These are phyloP conservation scores for Baorangia bicolor DNA, from an alignment of 768 basidiomycete species.

Conservation along the genomic window DNA sequence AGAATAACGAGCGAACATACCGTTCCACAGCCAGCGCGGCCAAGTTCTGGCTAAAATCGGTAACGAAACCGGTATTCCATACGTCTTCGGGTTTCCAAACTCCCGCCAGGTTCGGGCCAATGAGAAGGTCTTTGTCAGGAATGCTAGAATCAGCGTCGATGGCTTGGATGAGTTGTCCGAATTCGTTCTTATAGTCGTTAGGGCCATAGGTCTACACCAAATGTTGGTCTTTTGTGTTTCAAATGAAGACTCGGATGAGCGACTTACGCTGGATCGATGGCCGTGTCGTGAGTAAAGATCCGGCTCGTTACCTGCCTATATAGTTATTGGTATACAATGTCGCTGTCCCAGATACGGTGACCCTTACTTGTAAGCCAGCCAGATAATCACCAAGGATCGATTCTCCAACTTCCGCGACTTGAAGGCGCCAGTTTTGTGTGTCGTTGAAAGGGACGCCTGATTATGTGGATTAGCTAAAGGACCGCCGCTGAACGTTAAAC, in stretches of 20 bases:
- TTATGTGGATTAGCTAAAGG: slow-evolving; percentile 7
- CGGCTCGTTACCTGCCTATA: slow-evolving; percentile 74
- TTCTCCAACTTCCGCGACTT: slow-evolving; percentile 58
- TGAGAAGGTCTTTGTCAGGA: slow-evolving; percentile 45
- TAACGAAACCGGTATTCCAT: slow-evolving; percentile 52
- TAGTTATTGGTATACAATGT: not conserved
- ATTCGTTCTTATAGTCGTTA: slow-evolving; percentile 50
- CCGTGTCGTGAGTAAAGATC: slow-evolving; percentile 61
- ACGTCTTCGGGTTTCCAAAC: slow-evolving; percentile 52
- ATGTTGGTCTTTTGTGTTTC: not conserved
- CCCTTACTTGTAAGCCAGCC: slow-evolving; percentile 47
- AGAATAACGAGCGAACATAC: slow-evolving; percentile 27
- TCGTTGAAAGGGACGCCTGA: slow-evolving; percentile 66
- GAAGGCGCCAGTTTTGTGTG: slow-evolving; percentile 47
- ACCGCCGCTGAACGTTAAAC: not conserved
- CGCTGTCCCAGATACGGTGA: too few relatives aligned
- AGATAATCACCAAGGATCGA: slow-evolving; percentile 62
- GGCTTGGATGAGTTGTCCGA: slow-evolving; percentile 46
- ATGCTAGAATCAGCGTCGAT: slow-evolving; percentile 41
- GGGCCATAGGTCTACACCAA: slow-evolving; percentile 23
- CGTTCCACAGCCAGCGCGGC: slow-evolving; percentile 54
- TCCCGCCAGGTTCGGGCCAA: slow-evolving; percentile 64
- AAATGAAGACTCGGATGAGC: too few relatives aligned
- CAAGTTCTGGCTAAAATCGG: slow-evolving; percentile 41
- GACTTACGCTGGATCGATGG: slow-evolving; percentile 27